Percentiles rank a stretch among this genome's conserved stretches.
These are phyloP conservation scores for Geosiphon pyriformis DNA, from an alignment of 192 early-diverging fungal species.

Conservation along the genomic window DNA sequence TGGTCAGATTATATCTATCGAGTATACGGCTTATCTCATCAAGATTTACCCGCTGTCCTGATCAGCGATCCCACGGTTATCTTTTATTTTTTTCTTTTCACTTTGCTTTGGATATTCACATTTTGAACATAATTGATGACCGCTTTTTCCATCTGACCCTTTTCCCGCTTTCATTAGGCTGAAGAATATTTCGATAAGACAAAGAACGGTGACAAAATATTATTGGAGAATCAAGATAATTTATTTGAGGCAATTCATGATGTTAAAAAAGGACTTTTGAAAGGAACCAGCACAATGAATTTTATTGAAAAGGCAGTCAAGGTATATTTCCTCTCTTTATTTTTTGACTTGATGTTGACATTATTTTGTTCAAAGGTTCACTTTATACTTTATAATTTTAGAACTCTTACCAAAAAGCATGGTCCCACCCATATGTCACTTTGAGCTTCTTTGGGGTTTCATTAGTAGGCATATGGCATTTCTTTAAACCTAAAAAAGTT, in stretches of 20 bases:
- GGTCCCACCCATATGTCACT: too few species aligned
- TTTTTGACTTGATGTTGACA: too few species aligned
- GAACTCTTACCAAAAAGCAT: too few species aligned
- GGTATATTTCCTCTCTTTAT: background rate
- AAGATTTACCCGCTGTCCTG: constrained; percentile 28
- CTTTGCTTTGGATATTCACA: background rate
- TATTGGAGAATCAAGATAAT: background rate
- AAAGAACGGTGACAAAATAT: constrained; percentile 1
- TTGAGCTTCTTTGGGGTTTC: too few species aligned
- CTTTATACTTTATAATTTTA: too few species aligned
- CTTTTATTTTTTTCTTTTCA: background rate
- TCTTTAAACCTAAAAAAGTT: too few species aligned
- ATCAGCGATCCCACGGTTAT: constrained; percentile 18
- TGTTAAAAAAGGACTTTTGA: background rate
- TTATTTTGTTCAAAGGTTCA: too few species aligned
- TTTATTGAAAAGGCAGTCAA: constrained; percentile 12
- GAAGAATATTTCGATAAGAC: constrained; percentile 20
- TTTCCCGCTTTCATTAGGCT: constrained; percentile 1
- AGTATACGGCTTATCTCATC: constrained; percentile 36
- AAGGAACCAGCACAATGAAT: constrained; percentile 18
- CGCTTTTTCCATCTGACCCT: background rate
- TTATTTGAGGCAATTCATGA: constrained; percentile 19
- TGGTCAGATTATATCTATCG: constrained; percentile 57
- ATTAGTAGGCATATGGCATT: too few species aligned
- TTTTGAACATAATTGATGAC: background rate